phyloP scores from a whole-genome alignment of 108 stramenopile genomes.

The Cyclotella atomus region DNA sequence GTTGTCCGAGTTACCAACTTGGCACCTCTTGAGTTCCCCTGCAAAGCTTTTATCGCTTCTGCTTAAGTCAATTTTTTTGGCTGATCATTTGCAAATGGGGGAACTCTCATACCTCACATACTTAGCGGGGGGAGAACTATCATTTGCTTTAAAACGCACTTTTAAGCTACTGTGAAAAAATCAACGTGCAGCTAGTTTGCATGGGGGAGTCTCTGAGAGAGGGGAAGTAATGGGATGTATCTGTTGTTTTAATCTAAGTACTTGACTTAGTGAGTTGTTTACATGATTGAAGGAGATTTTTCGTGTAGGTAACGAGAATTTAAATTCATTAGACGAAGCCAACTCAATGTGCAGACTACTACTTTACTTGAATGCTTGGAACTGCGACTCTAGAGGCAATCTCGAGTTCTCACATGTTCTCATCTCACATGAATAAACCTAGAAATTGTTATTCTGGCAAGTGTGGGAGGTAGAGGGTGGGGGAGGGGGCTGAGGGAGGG shows the following conservation, averaged over 20 bases:
- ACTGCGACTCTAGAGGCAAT: too few relatives aligned
- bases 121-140: background rate
- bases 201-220: too few relatives aligned
- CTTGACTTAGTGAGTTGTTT: constrained; percentile 2
- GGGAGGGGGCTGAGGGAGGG: too few relatives aligned
- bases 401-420: too few relatives aligned
- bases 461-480: too few relatives aligned
- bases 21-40: constrained; percentile 60
- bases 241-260: constrained; percentile 7
- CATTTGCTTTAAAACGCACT: background rate
- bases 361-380: too few relatives aligned
- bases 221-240: too few relatives aligned
- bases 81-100: background rate
- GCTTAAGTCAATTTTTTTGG: constrained; percentile 24
- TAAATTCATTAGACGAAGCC: background rate
- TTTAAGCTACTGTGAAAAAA: background rate
- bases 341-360: too few relatives aligned
- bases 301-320: constrained; percentile 12
- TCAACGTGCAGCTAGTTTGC: background rate
- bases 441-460: too few relatives aligned
- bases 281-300: background rate
- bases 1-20: constrained; percentile 58
- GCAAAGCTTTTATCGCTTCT: constrained; percentile 57
- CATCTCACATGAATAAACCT: too few relatives aligned
- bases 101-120: background rate